Conservation (phyloP, 345 rosid genomes). For the Boechera stricta region DNA sequence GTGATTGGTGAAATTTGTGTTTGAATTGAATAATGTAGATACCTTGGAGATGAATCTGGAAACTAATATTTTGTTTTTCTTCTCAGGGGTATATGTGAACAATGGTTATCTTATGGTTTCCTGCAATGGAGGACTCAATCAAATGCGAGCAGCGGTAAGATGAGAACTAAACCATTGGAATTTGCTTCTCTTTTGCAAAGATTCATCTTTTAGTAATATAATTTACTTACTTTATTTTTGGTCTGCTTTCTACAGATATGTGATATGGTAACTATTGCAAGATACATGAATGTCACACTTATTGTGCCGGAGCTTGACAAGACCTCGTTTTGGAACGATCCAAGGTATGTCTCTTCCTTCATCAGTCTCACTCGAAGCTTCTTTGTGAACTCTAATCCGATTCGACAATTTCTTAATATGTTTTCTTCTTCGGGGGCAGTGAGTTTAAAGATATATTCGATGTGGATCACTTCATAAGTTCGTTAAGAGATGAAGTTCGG, state of each 20-base stretch:
- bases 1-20: neutral
- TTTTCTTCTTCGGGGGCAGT: constrained; percentile 49
- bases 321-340: constrained; percentile 96
- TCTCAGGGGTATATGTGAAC: constrained; percentile 77
- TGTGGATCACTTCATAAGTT: constrained; percentile 83
- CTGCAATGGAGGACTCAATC: constrained; percentile 99
- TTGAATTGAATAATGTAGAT: constrained; percentile 9
- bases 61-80: constrained; percentile 19
- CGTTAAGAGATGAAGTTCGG: constrained; percentile 93
- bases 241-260: constrained; percentile 68
- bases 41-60: constrained; percentile 23
- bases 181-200: neutral
- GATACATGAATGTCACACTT: constrained; percentile 87
- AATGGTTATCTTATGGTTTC: constrained; percentile 96
- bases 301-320: constrained; percentile 93
- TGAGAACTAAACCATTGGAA: neutral
- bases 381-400: neutral
- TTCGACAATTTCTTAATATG: neutral
- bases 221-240: constrained; percentile 32
- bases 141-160: constrained; percentile 98
- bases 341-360: constrained; percentile 59
- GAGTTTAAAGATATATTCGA: constrained; percentile 95
- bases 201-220: neutral
- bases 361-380: constrained; percentile 4
- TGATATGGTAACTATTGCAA: constrained; percentile 93